Conservation (phyloP, 768 basidiomycete genomes). For the Vararia minispora region DNA sequence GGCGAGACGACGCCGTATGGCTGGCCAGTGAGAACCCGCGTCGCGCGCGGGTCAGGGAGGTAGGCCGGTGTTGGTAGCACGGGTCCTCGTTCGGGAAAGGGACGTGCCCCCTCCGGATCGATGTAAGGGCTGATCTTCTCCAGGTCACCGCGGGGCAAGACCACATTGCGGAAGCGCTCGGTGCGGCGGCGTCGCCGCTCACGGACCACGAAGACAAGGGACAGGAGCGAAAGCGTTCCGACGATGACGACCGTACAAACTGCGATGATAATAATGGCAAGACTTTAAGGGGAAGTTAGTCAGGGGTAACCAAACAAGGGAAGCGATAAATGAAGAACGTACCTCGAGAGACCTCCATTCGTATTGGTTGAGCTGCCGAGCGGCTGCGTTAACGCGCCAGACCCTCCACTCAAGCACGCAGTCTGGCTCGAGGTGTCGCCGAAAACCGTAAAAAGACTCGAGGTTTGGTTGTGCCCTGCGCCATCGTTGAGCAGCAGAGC, state of each 20-base stretch:
- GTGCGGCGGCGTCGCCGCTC: slow-evolving; percentile 3
- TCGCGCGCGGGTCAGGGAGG: background rate
- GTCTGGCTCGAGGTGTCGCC: slow-evolving; percentile 16
- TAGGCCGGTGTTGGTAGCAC: background rate
- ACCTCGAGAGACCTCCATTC: too few relatives aligned
- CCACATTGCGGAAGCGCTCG: background rate
- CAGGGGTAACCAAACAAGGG: background rate
- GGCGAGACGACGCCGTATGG: too few relatives aligned
- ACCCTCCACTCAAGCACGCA: slow-evolving; percentile 15
- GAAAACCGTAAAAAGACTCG: slow-evolving; percentile 30
- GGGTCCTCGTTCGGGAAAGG: background rate
- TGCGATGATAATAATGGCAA: slow-evolving; percentile 6
- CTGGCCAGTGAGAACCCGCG: slow-evolving; percentile 2
- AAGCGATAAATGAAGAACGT: too few relatives aligned
- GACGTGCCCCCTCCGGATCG: background rate
- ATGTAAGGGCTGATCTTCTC: background rate
- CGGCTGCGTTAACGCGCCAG: background rate
- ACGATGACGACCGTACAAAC: background rate
- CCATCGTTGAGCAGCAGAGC: slow-evolving; percentile 36
- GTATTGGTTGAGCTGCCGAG: background rate
- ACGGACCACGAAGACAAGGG: slow-evolving; percentile 1
- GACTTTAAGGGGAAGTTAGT: background rate
- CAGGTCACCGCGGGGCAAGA: background rate
- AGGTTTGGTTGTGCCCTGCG: slow-evolving; percentile 27
- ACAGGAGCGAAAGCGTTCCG: slow-evolving; percentile 2